Percentiles rank a stretch among this genome's conserved stretches.
These are phyloP conservation scores for Boletus subparvulus DNA, from an alignment of 768 basidiomycete genomes.

Conservation along the genomic window DNA sequence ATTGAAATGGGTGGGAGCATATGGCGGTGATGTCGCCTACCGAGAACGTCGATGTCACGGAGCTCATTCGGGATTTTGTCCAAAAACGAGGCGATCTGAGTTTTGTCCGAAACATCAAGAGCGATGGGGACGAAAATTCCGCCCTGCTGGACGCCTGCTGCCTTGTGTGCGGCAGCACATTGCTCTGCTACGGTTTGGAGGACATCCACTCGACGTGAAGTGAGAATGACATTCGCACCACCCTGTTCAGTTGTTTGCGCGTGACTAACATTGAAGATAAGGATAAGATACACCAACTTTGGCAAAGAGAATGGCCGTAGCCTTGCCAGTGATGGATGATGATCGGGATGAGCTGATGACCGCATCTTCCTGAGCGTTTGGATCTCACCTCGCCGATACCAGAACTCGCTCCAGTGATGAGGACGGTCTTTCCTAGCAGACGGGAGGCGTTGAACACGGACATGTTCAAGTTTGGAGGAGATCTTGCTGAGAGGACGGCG, in stretches of 20 bases:
- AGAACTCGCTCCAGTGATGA: slow-evolving; percentile 86
- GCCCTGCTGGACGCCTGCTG: slow-evolving; percentile 69
- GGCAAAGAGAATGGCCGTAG: slow-evolving; percentile 86
- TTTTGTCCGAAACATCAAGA: slow-evolving; percentile 78
- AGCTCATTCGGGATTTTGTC: slow-evolving; percentile 70
- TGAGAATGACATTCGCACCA: slow-evolving; percentile 83
- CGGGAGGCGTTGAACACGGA: slow-evolving; percentile 80
- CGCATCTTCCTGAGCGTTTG: background rate
- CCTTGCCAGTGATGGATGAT: slow-evolving; percentile 42
- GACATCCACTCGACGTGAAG: slow-evolving; percentile 75
- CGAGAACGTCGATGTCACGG: slow-evolving; percentile 77
- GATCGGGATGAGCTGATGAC: background rate
- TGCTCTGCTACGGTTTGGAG: slow-evolving; percentile 68
- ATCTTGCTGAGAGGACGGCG: background rate
- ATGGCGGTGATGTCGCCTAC: slow-evolving; percentile 40
- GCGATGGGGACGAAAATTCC: slow-evolving; percentile 72
- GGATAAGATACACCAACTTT: slow-evolving; percentile 47
- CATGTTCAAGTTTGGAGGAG: slow-evolving; percentile 56
- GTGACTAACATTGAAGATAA: background rate
- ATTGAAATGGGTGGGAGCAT: background rate
- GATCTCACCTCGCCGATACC: slow-evolving; percentile 82
- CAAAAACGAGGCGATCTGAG: slow-evolving; percentile 66
- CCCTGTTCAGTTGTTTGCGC: slow-evolving; percentile 44
- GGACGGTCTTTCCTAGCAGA: slow-evolving; percentile 79
- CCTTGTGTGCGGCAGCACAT: slow-evolving; percentile 68